phyloP scores from a whole-genome alignment of 2,329 filamentous ascomycete species.

The Trichophaea hybrida region DNA sequence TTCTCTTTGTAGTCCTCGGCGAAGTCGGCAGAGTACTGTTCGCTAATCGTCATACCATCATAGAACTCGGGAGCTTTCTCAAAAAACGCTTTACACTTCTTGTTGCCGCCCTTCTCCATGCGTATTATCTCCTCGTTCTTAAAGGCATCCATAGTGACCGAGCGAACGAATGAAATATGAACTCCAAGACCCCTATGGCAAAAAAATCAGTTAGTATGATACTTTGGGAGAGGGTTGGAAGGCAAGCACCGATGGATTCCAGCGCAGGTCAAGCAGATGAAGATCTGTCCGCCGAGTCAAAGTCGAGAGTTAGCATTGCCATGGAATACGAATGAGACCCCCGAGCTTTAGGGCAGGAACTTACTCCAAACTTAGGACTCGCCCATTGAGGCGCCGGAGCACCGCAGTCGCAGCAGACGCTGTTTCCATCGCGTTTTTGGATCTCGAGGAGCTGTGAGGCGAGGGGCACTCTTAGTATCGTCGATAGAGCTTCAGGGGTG shows the following conservation, averaged over 20 bases:
- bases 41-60: conserved; percentile 22
- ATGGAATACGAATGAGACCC: no score
- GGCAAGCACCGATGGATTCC: conserved; percentile 57
- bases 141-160: conserved; percentile 97
- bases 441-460: conserved; percentile 78
- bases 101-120: conserved; percentile 87
- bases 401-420: conserved; percentile 83
- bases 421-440: conserved; percentile 80
- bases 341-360: not conserved
- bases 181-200: conserved; percentile 62
- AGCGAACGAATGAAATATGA: conserved; percentile 95
- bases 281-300: conserved; percentile 41
- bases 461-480: not conserved
- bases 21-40: conserved; percentile 23
- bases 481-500: conserved; percentile 1
- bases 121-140: conserved; percentile 83
- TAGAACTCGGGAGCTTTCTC: conserved; percentile 36
- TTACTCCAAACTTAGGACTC: conserved; percentile 72
- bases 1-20: conserved; percentile 28
- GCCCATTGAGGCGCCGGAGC: conserved; percentile 95
- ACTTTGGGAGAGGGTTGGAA: not conserved
- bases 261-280: conserved; percentile 94
- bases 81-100: conserved; percentile 76
- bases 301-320: not conserved
- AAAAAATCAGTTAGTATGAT: not conserved